Percentiles rank a stretch among this genome's conserved stretches.
phyloP scores from a whole-genome alignment of 1,139 yeast species.

The Pneumocystis jirovecii region DNA sequence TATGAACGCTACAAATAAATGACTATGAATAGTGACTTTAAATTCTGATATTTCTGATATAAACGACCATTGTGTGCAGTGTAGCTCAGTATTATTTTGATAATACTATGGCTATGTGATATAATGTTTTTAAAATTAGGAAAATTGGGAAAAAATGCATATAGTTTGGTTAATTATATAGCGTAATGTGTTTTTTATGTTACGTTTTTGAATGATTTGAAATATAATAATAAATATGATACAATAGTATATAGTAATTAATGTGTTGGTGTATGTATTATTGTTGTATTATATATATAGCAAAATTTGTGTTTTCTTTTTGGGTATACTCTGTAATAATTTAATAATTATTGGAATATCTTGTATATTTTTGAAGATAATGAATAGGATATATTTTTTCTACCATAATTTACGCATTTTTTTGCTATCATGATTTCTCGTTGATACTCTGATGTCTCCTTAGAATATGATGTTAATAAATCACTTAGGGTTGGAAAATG shows the following conservation, averaged over 20 bases:
- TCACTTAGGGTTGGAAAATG: conserved; percentile 48
- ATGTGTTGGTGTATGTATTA: not conserved
- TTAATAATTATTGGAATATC: not conserved
- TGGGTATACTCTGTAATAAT: not conserved
- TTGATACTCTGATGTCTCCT: conserved; percentile 23
- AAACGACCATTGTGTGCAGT: no score
- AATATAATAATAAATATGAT: not conserved
- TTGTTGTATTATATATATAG: not conserved
- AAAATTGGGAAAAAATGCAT: not conserved
- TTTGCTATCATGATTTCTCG: conserved; percentile 22
- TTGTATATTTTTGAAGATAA: conserved; percentile 8
- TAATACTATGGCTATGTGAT: no score
- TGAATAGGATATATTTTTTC: conserved; percentile 9
- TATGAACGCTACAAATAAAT: not conserved
- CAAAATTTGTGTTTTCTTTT: not conserved
- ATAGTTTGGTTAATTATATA: not conserved
- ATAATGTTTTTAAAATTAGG: no score
- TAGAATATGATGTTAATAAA: conserved; percentile 31
- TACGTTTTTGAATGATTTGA: not conserved
- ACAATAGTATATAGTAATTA: not conserved
- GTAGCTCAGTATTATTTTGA: no score
- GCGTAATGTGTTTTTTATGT: not conserved
- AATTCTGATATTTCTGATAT: no score
- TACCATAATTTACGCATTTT: conserved; percentile 9
- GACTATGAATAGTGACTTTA: not conserved